These are phyloP conservation scores for Trichoderma pleuroti DNA, from an alignment of 2,329 filamentous ascomycete genomes.

Conservation along the genomic window DNA sequence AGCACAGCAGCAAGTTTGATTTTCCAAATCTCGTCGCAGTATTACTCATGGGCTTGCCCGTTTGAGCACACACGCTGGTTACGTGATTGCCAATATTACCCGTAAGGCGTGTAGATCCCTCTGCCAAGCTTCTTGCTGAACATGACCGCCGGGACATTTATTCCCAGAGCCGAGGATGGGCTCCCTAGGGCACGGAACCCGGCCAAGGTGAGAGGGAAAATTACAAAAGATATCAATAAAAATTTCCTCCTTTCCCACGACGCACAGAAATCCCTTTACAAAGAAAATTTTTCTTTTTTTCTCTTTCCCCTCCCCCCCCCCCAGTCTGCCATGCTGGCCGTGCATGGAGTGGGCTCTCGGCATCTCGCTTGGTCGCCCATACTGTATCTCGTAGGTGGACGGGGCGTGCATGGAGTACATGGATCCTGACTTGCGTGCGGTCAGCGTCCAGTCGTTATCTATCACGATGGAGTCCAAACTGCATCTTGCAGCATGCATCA, in stretches of 20 bases:
- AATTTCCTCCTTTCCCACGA: not conserved
- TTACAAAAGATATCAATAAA: not conserved
- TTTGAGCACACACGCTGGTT: not conserved
- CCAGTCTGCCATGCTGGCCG: conserved; percentile 14
- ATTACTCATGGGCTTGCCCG: not conserved
- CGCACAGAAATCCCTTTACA: not conserved
- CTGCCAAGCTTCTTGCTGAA: not conserved
- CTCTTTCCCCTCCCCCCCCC: not conserved
- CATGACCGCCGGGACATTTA: not conserved
- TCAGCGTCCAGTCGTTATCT: conserved; percentile 1
- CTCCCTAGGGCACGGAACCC: not conserved
- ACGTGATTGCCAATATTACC: not conserved
- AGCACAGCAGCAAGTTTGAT: not conserved
- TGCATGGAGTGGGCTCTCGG: conserved; percentile 6
- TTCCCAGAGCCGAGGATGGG: not conserved
- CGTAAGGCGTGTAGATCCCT: not conserved
- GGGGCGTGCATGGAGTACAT: not conserved
- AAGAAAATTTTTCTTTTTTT: not conserved
- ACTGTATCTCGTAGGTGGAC: not conserved
- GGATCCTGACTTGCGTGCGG: conserved; percentile 8
- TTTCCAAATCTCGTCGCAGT: not conserved
- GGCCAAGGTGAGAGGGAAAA: not conserved
- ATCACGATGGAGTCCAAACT: not conserved
- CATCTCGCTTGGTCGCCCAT: conserved; percentile 14
- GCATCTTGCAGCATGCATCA: conserved; percentile 12